Base-by-base conservation (phyloP, 805 yeast genomes). In the Kazachstania psychrophila region DNA sequence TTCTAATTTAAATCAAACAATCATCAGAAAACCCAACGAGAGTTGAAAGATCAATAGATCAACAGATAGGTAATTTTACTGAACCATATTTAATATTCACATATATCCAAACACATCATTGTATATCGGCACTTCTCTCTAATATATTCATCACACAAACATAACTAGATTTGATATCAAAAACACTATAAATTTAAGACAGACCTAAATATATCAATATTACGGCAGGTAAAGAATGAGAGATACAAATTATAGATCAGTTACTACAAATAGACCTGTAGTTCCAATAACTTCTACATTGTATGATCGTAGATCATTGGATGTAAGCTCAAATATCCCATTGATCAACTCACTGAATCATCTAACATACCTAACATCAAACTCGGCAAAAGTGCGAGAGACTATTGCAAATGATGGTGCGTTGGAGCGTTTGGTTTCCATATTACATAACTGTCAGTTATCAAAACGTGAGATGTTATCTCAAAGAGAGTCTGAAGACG, bases 341-440 rank as follows among this genome's bases (percentile, higher is more conserved):
- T 68, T 89, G 39, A 92, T 92, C 42, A 87, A 86, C 67, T 85
- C 96, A 6, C 66, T 89, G 49, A 89, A 88, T 59, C 94, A 87
- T 64, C 68, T 89, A 37, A 85, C 96, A 1, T 85, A 81, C 56
- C 70, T 92, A 25, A 84, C 89, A 0, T 79, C 94, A 1, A 78
- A 92, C 13, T 79, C 87, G 41, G 79, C 86, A 23, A 80, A 88
- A 51, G 95, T 89, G 3, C 71, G 98, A 29, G 97, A 92, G 51
- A 86, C 96, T 0, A 67, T 89, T 23, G 73, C 94, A 12, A 68
- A 65, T 19, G 98, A 89, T 58, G 97, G 98, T 10, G 97, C 97
- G 0, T 64, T 92, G 28, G 96, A 86, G 55, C 67, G 97, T 36
- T 68, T 89, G 36, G 85, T 89, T 26, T 80, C 80, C 38, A 89